Conservation (phyloP, 2,329 filamentous ascomycete genomes). For the Nemania sp. region DNA sequence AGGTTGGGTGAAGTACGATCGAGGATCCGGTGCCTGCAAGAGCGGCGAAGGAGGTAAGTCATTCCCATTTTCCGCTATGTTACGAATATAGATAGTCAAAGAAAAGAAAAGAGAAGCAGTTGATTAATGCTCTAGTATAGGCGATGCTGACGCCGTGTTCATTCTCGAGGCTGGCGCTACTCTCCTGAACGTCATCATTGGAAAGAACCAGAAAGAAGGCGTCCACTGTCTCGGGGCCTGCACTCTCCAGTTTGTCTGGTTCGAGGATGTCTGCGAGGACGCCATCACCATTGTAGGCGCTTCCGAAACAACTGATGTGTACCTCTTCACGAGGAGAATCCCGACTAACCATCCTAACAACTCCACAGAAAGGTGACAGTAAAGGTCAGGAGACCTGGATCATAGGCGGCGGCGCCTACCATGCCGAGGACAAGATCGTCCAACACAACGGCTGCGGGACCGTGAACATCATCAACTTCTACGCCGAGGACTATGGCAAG, state of each 20-base stretch:
- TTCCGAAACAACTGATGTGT: neutral
- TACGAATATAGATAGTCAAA: neutral
- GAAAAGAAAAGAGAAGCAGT: neutral
- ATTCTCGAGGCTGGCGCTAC: conserved; percentile 37
- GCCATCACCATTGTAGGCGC: conserved; percentile 18
- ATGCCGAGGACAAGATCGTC: conserved; percentile 33
- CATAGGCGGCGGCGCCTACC: conserved; percentile 43
- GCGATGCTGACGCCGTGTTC: conserved; percentile 45
- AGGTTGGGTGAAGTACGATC: conserved; percentile 45
- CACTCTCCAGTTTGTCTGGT: conserved; percentile 43
- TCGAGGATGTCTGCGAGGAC: conserved; percentile 46
- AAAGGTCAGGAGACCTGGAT: conserved; percentile 39
- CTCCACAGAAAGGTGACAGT: conserved; percentile 20
- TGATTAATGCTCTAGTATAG: conserved; percentile 24
- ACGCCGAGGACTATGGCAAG: conserved; percentile 53
- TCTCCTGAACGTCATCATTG: conserved; percentile 46
- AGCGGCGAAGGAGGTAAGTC: conserved; percentile 47
- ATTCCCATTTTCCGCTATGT: neutral
- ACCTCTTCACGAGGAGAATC: neutral
- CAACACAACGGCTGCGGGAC: conserved; percentile 28
- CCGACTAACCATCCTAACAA: neutral
- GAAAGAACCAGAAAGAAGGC: conserved; percentile 46
- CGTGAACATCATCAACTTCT: conserved; percentile 40
- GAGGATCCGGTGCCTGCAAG: conserved; percentile 44
- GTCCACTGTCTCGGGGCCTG: conserved; percentile 44